These are phyloP conservation scores for Aspergillus sp. DNA, from an alignment of 2,329 filamentous ascomycete genomes.

Conservation along the genomic window DNA sequence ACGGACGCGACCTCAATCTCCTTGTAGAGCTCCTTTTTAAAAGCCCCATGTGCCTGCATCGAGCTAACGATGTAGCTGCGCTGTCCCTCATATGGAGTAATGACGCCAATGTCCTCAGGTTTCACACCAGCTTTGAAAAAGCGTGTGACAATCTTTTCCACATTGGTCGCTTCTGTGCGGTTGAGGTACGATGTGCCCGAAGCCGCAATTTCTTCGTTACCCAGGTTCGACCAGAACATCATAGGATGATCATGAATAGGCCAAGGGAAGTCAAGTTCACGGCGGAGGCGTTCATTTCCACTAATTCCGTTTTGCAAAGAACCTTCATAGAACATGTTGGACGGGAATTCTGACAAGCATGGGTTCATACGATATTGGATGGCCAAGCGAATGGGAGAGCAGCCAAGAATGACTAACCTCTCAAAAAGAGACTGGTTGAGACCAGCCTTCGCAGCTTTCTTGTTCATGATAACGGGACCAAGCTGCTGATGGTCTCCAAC, in stretches of 20 bases:
- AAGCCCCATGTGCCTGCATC: constrained; percentile 97
- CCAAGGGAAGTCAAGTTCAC: constrained; percentile 97
- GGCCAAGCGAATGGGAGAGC: constrained; percentile 84
- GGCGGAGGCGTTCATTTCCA: constrained; percentile 74
- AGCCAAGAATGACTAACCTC: constrained; percentile 83
- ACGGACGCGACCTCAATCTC: constrained; percentile 97
- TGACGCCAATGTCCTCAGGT: constrained; percentile 87
- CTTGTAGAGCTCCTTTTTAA: constrained; percentile 98
- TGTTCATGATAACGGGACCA: constrained; percentile 99
- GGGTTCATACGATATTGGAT: constrained; percentile 99
- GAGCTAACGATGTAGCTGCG: constrained; percentile 96
- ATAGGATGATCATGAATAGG: constrained; percentile 88
- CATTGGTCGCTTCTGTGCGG: constrained; percentile 90
- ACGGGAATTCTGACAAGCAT: constrained; percentile 91
- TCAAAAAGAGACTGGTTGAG: constrained; percentile 98
- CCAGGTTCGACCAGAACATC: constrained; percentile 99
- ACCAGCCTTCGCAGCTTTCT: constrained; percentile 96
- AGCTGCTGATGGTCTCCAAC: constrained; percentile 98
- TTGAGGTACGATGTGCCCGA: constrained; percentile 98
- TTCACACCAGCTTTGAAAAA: constrained; percentile 99
- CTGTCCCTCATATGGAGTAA: constrained; percentile 97
- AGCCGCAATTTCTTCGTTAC: constrained; percentile 95
- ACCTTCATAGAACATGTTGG: constrained; percentile 99
- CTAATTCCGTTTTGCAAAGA: constrained; percentile 95
- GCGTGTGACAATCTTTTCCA: constrained; percentile 95